Conservation (phyloP, 2,329 filamentous ascomycete genomes). For the Verticillium longisporum region DNA sequence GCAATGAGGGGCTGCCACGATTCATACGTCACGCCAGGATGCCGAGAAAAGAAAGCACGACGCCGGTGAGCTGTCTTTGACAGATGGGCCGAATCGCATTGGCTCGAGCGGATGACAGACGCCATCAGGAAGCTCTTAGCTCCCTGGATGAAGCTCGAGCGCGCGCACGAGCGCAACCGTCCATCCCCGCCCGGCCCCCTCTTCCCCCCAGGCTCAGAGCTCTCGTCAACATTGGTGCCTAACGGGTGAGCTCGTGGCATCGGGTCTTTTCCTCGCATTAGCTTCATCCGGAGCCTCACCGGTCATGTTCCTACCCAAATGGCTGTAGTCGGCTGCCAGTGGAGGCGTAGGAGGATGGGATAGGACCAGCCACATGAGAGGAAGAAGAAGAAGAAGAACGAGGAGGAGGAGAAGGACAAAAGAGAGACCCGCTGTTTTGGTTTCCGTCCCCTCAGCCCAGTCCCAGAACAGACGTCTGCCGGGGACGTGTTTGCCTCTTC, state of each 20-base stretch:
- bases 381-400: too few species aligned
- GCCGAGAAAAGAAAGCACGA: neutral
- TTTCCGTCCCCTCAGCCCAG: neutral
- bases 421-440: neutral
- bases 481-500: neutral
- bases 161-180: too few species aligned
- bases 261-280: neutral
- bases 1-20: neutral
- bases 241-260: neutral
- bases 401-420: neutral
- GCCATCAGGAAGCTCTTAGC: neutral
- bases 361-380: too few species aligned
- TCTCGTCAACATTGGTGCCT: neutral
- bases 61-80: neutral
- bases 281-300: neutral
- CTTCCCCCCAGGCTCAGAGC: neutral
- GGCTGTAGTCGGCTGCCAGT: too few species aligned
- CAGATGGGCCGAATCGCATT: neutral
- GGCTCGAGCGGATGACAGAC: neutral
- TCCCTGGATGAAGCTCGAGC: too few species aligned
- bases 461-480: neutral
- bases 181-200: too few species aligned
- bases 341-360: too few species aligned
- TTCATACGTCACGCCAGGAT: neutral
- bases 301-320: neutral